Conservation (phyloP, 495 filamentous ascomycete genomes). For the Tuber magnatum region DNA sequence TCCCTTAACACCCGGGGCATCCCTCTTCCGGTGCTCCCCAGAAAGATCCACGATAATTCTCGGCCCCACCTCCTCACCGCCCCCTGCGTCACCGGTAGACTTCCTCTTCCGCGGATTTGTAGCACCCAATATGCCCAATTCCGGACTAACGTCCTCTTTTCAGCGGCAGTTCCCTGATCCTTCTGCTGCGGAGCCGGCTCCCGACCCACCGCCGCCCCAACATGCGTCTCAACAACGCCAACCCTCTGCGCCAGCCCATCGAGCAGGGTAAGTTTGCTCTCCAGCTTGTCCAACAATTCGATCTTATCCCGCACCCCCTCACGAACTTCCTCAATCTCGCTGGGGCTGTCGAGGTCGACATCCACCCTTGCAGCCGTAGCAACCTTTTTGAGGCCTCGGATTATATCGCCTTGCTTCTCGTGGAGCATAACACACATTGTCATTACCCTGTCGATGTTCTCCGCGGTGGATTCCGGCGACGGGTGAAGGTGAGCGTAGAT, state of each 20-base stretch:
- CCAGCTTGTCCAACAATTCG: constrained; percentile 21
- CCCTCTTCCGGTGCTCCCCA: not conserved
- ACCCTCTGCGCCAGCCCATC: not conserved
- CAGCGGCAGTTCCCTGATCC: not conserved
- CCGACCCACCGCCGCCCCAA: not conserved
- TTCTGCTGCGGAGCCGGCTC: not conserved
- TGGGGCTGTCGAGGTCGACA: constrained; percentile 23
- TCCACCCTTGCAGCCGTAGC: constrained; percentile 9
- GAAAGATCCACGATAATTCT: not conserved
- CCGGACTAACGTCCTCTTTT: not conserved
- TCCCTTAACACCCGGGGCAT: not conserved
- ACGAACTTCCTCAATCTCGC: constrained; percentile 4
- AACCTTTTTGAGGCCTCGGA: constrained; percentile 29
- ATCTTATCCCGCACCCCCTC: constrained; percentile 14
- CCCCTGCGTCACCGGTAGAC: not conserved
- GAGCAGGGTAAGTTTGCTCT: not conserved
- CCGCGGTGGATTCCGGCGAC: constrained; percentile 18
- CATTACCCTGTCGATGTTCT: constrained; percentile 27
- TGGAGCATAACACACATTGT: constrained; percentile 34
- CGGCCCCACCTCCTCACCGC: not conserved
- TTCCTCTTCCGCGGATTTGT: constrained; percentile 3
- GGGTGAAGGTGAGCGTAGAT: constrained; percentile 33
- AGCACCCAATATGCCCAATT: not conserved
- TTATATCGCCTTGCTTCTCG: constrained; percentile 29
- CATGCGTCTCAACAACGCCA: not conserved